phyloP scores from a whole-genome alignment of 768 basidiomycete species.

The Termitomyces sp. region DNA sequence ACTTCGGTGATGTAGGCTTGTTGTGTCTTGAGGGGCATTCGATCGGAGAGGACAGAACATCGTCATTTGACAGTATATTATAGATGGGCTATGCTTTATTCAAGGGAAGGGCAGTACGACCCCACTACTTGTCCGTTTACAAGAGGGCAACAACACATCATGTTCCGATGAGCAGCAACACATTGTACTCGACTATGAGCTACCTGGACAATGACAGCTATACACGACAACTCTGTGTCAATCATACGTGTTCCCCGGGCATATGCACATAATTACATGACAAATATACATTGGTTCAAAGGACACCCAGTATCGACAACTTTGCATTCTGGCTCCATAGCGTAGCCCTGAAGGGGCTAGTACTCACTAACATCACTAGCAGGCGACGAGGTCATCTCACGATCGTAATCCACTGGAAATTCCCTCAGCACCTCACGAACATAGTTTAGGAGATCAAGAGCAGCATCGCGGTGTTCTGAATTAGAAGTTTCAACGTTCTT shows the following conservation, averaged over 20 bases:
- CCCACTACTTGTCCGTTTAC: background rate
- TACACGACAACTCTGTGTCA: background rate
- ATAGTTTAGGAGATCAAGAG: too few species aligned
- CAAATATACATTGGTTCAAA: too few species aligned
- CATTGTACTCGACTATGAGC: background rate
- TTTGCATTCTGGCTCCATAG: too few species aligned
- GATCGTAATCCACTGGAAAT: background rate
- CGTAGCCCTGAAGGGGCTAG: background rate
- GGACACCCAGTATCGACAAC: too few species aligned
- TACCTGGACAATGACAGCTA: background rate
- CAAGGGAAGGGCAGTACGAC: too few species aligned
- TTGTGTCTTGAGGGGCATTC: too few species aligned
- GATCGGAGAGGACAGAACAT: background rate
- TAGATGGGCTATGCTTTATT: background rate
- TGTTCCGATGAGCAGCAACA: background rate
- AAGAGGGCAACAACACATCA: background rate
- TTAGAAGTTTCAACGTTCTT: background rate
- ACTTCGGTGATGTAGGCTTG: constrained; percentile 20
- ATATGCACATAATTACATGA: background rate
- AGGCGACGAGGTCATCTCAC: background rate
- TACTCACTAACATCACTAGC: too few species aligned
- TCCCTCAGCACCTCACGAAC: background rate
- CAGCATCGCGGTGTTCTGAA: too few species aligned
- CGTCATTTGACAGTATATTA: background rate
- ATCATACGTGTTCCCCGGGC: background rate